phyloP scores from a whole-genome alignment of 2,329 filamentous ascomycete species.

The Fusarium odoratissimum region DNA sequence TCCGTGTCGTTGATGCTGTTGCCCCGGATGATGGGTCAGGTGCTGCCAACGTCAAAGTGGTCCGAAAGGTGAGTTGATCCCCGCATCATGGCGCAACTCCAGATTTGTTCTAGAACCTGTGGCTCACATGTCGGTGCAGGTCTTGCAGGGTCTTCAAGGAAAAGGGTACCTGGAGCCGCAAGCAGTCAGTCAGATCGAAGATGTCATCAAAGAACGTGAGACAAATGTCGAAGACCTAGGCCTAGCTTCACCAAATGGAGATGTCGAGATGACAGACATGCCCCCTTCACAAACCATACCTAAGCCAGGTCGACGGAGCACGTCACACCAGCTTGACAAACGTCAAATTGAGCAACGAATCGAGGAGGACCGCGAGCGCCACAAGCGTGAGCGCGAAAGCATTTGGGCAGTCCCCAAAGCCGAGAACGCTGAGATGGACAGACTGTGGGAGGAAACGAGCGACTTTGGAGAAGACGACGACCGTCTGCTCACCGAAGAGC shows the following conservation, averaged over 20 bases:
- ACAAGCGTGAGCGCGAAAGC: conserved; percentile 90
- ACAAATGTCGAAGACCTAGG: conserved; percentile 67
- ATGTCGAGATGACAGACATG: conserved; percentile 55
- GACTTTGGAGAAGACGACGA: conserved; percentile 90
- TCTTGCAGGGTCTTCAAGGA: conserved; percentile 74
- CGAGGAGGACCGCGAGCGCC: conserved; percentile 94
- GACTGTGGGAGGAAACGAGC: conserved; percentile 87
- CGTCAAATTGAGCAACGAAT: conserved; percentile 94
- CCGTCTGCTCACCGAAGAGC: conserved; percentile 79
- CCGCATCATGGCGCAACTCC: background rate
- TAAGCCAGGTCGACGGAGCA: conserved; percentile 48
- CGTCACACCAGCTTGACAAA: conserved; percentile 72
- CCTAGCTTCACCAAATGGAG: conserved; percentile 62
- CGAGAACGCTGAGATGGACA: conserved; percentile 77
- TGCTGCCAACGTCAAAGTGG: conserved; percentile 93
- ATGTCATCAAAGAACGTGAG: conserved; percentile 83
- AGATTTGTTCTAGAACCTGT: conserved; percentile 3
- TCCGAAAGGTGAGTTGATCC: conserved; percentile 73
- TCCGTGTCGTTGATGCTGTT: conserved; percentile 91
- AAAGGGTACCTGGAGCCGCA: conserved; percentile 80
- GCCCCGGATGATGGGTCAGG: conserved; percentile 88
- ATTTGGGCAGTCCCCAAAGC: conserved; percentile 85
- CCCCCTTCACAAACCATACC: conserved; percentile 56
- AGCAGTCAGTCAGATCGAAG: conserved; percentile 83
- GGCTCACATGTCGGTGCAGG: conserved; percentile 55